These are phyloP conservation scores for Alternaria gaisen DNA, from an alignment of 2,329 filamentous ascomycete species.

Conservation along the genomic window DNA sequence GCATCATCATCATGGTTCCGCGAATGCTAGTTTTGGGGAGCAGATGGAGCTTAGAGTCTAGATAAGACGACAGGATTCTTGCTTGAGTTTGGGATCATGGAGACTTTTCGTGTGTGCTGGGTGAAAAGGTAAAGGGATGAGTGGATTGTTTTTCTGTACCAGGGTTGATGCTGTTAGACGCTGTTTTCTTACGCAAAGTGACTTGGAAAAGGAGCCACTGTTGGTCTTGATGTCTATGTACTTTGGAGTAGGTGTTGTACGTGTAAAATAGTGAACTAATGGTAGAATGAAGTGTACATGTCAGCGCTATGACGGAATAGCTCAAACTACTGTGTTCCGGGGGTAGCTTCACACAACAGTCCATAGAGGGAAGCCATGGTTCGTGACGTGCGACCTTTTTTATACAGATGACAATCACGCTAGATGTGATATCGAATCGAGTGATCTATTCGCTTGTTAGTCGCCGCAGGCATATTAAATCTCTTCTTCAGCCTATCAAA, in stretches of 20 bases:
- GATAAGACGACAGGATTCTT: neutral
- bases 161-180: neutral
- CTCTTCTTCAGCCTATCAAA: too few species aligned
- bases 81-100: too few species aligned
- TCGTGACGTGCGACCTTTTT: too few species aligned
- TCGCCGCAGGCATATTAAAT: too few species aligned
- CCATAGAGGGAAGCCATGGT: too few species aligned
- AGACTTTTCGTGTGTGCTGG: too few species aligned
- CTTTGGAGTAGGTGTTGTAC: neutral
- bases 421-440: too few species aligned
- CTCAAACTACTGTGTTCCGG: too few species aligned
- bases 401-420: too few species aligned
- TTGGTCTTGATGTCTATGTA: neutral
- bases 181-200: neutral
- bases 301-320: neutral
- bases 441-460: too few species aligned
- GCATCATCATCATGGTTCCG: conserved; percentile 13
- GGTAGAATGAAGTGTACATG: neutral
- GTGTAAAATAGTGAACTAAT: neutral
- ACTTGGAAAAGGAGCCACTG: neutral
- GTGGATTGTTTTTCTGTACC: neutral
- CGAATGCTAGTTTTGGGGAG: conserved; percentile 16
- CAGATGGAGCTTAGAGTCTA: conserved; percentile 32
- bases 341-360: too few species aligned
- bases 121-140: too few species aligned